Percentiles rank a stretch among this genome's conserved stretches.
These are phyloP conservation scores for Pythium myriotylum DNA, from an alignment of 352 stramenopile genomes.

Conservation along the genomic window DNA sequence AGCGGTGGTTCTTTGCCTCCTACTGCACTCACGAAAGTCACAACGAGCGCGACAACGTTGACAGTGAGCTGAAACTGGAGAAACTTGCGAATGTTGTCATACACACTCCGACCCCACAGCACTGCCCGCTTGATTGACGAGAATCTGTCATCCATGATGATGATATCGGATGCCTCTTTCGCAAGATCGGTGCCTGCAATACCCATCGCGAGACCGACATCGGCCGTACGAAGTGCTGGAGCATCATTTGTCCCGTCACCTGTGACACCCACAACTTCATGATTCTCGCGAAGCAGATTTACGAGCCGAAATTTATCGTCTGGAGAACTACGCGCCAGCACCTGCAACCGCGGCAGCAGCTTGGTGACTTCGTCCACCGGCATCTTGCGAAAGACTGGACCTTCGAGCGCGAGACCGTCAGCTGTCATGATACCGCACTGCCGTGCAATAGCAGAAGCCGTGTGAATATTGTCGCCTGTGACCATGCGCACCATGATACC, in stretches of 20 bases:
- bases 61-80: conserved; percentile 85
- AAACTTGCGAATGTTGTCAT: conserved; percentile 88
- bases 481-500: conserved; percentile 99
- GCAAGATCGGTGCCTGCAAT: conserved; percentile 80
- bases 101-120: conserved; percentile 80
- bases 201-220: conserved; percentile 82
- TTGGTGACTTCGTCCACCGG: conserved; percentile 53
- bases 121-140: conserved; percentile 81
- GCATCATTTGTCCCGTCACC: conserved; percentile 85
- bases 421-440: conserved; percentile 96
- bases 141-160: conserved; percentile 89
- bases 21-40: conserved; percentile 84
- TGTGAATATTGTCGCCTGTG: conserved; percentile 99
- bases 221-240: conserved; percentile 65
- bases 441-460: conserved; percentile 94
- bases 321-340: conserved; percentile 94
- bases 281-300: conserved; percentile 70
- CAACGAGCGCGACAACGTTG: conserved; percentile 79
- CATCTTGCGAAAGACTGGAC: conserved; percentile 92
- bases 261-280: conserved; percentile 80
- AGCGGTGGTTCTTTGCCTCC: conserved; percentile 79
- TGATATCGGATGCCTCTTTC: conserved; percentile 85
- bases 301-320: conserved; percentile 98
- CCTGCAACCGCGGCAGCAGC: conserved; percentile 72
- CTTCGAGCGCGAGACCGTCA: conserved; percentile 91